These are phyloP conservation scores for Salvia rosmarinus DNA, from an alignment of 257 asterid genomes.

Conservation along the genomic window DNA sequence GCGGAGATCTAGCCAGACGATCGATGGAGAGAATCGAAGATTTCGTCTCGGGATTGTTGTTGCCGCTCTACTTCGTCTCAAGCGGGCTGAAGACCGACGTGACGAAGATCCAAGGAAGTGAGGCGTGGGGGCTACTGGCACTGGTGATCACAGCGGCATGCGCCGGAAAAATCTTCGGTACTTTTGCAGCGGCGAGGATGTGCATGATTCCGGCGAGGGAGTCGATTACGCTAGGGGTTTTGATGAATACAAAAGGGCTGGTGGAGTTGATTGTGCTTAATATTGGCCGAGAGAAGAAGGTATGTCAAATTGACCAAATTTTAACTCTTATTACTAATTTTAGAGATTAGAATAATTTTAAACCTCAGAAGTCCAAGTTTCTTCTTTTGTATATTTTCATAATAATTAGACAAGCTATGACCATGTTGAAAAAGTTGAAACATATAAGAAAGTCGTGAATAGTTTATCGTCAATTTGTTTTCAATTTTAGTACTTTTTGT, in stretches of 20 bases:
- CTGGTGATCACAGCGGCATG: constrained; percentile 59
- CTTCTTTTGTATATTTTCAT: no score
- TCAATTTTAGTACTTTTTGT: no score
- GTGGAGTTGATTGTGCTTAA: constrained; percentile 69
- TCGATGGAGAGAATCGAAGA: constrained; percentile 57
- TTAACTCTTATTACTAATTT: no score
- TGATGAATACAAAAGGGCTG: constrained; percentile 78
- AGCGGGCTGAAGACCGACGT: constrained; percentile 67
- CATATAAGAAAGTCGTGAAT: no score
- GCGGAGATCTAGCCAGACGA: constrained; percentile 45
- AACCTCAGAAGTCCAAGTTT: no score
- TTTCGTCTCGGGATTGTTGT: constrained; percentile 59
- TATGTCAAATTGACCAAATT: background rate
- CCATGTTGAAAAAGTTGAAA: no score
- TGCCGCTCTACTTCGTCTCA: constrained; percentile 68
- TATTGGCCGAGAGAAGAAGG: constrained; percentile 67
- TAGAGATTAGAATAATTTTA: no score
- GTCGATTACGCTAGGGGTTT: constrained; percentile 57
- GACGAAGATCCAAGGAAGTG: constrained; percentile 39
- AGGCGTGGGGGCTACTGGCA: constrained; percentile 63
- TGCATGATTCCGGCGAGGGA: constrained; percentile 59
- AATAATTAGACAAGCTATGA: no score
- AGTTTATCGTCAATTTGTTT: no score
- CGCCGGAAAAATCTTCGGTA: constrained; percentile 60
- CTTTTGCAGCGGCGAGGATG: constrained; percentile 57